A percentile compares a stretch with the other conserved stretches of the same genome.
Conservation (phyloP, 2,329 filamentous ascomycete species). For the Fusarium denticulatum region DNA sequence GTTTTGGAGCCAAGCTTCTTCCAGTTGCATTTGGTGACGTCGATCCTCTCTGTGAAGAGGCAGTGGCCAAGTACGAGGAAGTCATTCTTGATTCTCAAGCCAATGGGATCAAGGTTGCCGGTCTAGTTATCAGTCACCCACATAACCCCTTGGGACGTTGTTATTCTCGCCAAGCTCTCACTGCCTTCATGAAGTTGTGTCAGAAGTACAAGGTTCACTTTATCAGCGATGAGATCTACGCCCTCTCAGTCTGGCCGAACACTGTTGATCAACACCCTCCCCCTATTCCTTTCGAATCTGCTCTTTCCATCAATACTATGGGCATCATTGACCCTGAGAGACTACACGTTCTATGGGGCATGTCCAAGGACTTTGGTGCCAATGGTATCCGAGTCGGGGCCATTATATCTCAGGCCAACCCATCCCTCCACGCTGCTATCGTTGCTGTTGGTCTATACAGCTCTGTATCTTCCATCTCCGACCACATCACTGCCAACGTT, state of each 20-base stretch:
- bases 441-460: conserved; percentile 52
- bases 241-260: conserved; percentile 61
- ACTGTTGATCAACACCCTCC: conserved; percentile 40
- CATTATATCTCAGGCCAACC: conserved; percentile 60
- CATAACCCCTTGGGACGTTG: conserved; percentile 63
- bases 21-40: conserved; percentile 55
- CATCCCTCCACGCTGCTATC: conserved; percentile 51
- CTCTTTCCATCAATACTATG: conserved; percentile 54
- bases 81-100: conserved; percentile 52
- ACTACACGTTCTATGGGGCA: conserved; percentile 62
- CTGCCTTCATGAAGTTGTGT: conserved; percentile 58
- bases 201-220: conserved; percentile 60
- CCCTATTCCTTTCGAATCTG: conserved; percentile 55
- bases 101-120: conserved; percentile 54
- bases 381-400: conserved; percentile 64
- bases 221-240: conserved; percentile 62
- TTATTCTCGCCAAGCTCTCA: conserved; percentile 53
- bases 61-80: conserved; percentile 57
- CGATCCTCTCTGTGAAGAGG: conserved; percentile 55
- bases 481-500: conserved; percentile 53
- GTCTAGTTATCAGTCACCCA: conserved; percentile 61
- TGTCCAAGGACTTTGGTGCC: conserved; percentile 64
- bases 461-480: conserved; percentile 57
- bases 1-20: conserved; percentile 55
- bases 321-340: conserved; percentile 58